Conservation (phyloP, 108 stramenopile genomes). For the Fragilaria crotonensis region DNA sequence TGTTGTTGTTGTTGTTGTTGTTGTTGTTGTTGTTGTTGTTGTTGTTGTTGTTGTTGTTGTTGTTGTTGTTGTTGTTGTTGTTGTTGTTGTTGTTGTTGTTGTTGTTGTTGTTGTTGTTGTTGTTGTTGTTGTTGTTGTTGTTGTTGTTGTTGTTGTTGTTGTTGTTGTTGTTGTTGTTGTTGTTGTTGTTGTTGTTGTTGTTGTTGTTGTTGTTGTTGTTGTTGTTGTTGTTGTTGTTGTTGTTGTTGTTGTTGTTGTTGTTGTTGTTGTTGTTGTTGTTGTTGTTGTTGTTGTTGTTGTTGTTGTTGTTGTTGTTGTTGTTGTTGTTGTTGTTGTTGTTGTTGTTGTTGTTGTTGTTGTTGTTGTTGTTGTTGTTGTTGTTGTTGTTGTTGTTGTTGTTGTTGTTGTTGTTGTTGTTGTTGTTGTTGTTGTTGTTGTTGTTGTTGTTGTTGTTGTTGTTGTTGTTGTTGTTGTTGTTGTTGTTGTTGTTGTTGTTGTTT, state of each 20-base stretch:
- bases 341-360: conserved; percentile 15
- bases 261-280: background rate
- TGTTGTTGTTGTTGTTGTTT: conserved; percentile 14
- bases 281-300: conserved; percentile 5
- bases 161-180: conserved; percentile 1
- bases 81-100: conserved; percentile 2
- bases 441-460: conserved; percentile 12
- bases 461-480: conserved; percentile 1
- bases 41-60: conserved; percentile 1
- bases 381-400: conserved; percentile 16
- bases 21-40: conserved; percentile 2
- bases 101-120: conserved; percentile 1
- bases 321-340: conserved; percentile 8
- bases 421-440: conserved; percentile 11
- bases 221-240: conserved; percentile 1
- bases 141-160: conserved; percentile 2
- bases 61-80: conserved; percentile 1
- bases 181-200: conserved; percentile 1
- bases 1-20: conserved; percentile 1
- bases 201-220: background rate
- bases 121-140: conserved; percentile 1
- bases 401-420: conserved; percentile 21
- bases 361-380: conserved; percentile 10
- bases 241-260: background rate
- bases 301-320: background rate